Conservation (phyloP, 768 basidiomycete genomes). For the Amanita jacksonii region DNA sequence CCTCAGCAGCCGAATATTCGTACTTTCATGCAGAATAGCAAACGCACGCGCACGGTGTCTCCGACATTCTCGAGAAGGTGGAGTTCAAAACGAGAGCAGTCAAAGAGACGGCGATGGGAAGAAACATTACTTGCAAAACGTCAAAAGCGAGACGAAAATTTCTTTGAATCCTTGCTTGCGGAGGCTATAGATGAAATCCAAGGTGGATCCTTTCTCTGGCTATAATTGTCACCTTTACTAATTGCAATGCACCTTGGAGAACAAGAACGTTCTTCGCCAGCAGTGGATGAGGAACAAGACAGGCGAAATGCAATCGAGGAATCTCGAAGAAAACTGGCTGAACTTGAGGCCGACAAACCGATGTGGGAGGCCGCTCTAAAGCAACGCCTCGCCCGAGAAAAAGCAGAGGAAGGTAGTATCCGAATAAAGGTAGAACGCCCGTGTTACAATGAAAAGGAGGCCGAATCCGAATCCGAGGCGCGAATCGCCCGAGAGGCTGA, state of each 20-base stretch:
- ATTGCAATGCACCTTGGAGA: too few species aligned
- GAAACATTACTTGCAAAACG: conserved; percentile 27
- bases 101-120: conserved; percentile 31
- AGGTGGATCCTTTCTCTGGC: background rate
- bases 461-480: conserved; percentile 5
- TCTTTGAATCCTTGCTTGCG: conserved; percentile 10
- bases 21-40: conserved; percentile 24
- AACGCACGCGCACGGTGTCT: conserved; percentile 44
- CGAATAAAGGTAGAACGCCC: background rate
- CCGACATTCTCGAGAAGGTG: conserved; percentile 27
- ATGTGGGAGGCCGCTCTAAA: conserved; percentile 49
- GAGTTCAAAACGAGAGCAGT: conserved; percentile 31
- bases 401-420: conserved; percentile 13
- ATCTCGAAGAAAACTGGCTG: conserved; percentile 57
- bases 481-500: conserved; percentile 19
- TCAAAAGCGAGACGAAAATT: conserved; percentile 25
- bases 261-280: background rate
- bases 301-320: conserved; percentile 43
- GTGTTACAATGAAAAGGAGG: background rate
- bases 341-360: conserved; percentile 55
- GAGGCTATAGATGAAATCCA: background rate
- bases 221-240: too few species aligned
- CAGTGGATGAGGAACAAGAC: conserved; percentile 19
- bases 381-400: conserved; percentile 27
- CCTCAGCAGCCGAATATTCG: conserved; percentile 15